phyloP scores from a whole-genome alignment of 805 yeast genomes.

The Metahyphopichia silvanorum region DNA sequence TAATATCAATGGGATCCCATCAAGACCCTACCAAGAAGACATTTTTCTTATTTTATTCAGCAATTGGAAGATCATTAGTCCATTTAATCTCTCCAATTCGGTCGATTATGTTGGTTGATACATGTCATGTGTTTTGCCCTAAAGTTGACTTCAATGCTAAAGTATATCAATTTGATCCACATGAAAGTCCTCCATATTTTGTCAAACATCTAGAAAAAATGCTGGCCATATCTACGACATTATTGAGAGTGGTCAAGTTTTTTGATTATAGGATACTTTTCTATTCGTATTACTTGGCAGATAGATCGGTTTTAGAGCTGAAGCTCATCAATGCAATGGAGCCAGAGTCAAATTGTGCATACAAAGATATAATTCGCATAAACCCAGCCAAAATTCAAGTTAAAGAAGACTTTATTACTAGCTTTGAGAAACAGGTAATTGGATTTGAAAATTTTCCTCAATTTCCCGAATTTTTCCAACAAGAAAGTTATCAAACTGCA shows the following conservation, averaged over 20 bases:
- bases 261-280: slow-evolving; percentile 29
- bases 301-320: slow-evolving; percentile 19
- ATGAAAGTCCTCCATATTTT: slow-evolving; percentile 1
- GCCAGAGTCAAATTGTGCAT: slow-evolving; percentile 6
- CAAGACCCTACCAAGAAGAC: slow-evolving; percentile 28
- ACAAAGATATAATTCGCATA: slow-evolving; percentile 14
- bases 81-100: slow-evolving; percentile 34
- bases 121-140: slow-evolving; percentile 30
- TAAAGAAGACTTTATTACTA: slow-evolving; percentile 6
- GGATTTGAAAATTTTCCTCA: slow-evolving; percentile 14
- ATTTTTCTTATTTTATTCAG: slow-evolving; percentile 31
- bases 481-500: neutral
- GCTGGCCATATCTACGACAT: slow-evolving; percentile 17
- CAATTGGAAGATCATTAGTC: slow-evolving; percentile 30
- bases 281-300: slow-evolving; percentile 20
- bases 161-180: slow-evolving; percentile 12
- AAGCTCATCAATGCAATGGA: slow-evolving; percentile 4
- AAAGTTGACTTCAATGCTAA: slow-evolving; percentile 23
- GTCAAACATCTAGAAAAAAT: slow-evolving; percentile 2
- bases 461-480: slow-evolving; percentile 9
- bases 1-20: slow-evolving; percentile 22
- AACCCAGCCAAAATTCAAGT: slow-evolving; percentile 12
- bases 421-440: slow-evolving; percentile 5
- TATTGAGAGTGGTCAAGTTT: slow-evolving; percentile 29
- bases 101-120: slow-evolving; percentile 31